A percentile compares a stretch with the other conserved stretches of the same genome.
Conservation (phyloP, 345 rosid species). For the Populus alba region DNA sequence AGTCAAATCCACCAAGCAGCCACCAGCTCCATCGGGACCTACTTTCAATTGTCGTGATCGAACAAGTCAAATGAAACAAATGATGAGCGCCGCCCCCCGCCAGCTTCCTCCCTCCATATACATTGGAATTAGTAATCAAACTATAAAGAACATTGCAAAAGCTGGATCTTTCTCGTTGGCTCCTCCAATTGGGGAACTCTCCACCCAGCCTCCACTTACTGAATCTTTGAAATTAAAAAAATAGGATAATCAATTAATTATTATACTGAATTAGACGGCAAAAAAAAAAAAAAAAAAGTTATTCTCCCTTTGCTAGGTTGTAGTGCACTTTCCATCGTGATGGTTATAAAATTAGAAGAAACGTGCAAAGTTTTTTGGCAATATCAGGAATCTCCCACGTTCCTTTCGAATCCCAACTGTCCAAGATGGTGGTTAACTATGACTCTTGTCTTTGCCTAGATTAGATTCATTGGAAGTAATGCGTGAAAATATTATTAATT, state of each 20-base stretch:
- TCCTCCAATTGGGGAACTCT: slow-evolving; percentile 50
- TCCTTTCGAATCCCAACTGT: slow-evolving; percentile 12
- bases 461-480: neutral
- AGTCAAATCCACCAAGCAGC: slow-evolving; percentile 8
- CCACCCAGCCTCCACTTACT: slow-evolving; percentile 22
- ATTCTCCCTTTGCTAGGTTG: slow-evolving; percentile 17
- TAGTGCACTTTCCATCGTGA: slow-evolving; percentile 17
- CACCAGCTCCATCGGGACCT: slow-evolving; percentile 27
- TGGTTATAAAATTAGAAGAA: neutral
- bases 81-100: slow-evolving; percentile 5
- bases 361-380: neutral
- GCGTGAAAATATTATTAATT: neutral
- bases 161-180: slow-evolving; percentile 22
- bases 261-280: neutral
- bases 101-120: neutral
- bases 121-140: slow-evolving; percentile 4
- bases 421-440: neutral
- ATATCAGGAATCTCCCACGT: slow-evolving; percentile 1
- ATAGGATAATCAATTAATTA: neutral
- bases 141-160: slow-evolving; percentile 8
- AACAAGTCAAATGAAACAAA: slow-evolving; percentile 25
- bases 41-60: slow-evolving; percentile 26
- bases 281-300: neutral
- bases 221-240: neutral
- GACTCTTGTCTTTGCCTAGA: neutral